These are phyloP conservation scores for Cylindrodendrum hubeiense DNA, from an alignment of 2,329 filamentous ascomycete genomes.

Conservation along the genomic window DNA sequence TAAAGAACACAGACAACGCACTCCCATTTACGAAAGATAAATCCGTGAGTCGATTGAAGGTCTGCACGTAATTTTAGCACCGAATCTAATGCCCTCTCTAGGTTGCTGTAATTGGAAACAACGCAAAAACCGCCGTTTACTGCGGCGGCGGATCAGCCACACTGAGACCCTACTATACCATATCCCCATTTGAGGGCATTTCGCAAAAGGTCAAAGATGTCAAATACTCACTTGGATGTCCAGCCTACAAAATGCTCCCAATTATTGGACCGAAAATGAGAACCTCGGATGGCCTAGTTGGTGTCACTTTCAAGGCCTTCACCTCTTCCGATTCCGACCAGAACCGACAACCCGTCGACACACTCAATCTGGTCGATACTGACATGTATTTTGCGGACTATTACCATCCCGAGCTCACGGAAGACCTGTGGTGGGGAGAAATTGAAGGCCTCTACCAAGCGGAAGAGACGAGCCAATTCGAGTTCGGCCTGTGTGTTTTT, in stretches of 20 bases:
- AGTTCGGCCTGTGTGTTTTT: conserved; percentile 11
- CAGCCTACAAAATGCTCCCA: conserved; percentile 13
- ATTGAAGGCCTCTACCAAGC: conserved; percentile 6
- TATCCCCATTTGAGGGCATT: conserved; percentile 11
- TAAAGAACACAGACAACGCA: not conserved
- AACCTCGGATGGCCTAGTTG: conserved; percentile 3
- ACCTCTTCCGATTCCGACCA: not conserved
- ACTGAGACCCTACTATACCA: conserved; percentile 3
- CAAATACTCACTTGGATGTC: not conserved
- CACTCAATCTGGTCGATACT: not conserved
- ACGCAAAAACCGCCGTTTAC: conserved; percentile 1
- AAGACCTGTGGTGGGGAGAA: conserved; percentile 7
- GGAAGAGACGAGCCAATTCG: conserved; percentile 6
- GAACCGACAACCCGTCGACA: not conserved
- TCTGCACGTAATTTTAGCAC: not conserved
- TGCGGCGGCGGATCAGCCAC: conserved; percentile 15
- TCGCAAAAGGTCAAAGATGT: not conserved
- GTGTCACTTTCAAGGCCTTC: conserved; percentile 7
- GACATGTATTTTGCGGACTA: conserved; percentile 14
- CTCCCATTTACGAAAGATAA: not conserved
- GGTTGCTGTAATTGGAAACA: conserved; percentile 1
- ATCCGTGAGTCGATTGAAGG: not conserved
- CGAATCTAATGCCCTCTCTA: not conserved
- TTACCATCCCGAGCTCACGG: conserved; percentile 5
- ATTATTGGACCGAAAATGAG: conserved; percentile 1